A percentile compares a stretch with the other conserved stretches of the same genome.
Conservation (phyloP, 139 green algal species). For the Chlamydomonas schloesseri region DNA sequence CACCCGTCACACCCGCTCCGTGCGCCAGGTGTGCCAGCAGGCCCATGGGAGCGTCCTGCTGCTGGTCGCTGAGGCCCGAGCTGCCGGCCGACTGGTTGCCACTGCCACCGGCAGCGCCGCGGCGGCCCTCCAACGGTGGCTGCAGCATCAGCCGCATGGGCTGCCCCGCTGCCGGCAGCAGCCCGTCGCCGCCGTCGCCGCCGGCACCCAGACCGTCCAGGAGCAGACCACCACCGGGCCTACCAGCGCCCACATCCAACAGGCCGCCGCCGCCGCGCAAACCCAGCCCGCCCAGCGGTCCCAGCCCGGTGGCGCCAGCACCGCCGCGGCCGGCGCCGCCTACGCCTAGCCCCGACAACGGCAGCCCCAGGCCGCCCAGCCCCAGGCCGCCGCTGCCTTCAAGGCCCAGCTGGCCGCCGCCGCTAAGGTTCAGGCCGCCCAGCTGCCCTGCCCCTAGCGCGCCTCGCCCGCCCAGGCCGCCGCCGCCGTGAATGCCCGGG, state of each 20-base stretch:
- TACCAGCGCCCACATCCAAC: no score
- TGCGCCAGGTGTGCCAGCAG: no score
- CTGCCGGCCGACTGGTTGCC: constrained; percentile 16
- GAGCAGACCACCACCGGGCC: no score
- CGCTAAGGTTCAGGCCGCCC: not conserved
- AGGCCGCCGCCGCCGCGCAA: not conserved
- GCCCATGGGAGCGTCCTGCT: no score
- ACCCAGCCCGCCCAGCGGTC: not conserved
- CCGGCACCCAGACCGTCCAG: not conserved
- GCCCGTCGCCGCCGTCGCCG: not conserved
- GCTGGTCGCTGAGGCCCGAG: not conserved
- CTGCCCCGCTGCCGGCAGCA: no score
- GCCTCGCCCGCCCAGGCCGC: no score
- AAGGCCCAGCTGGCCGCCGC: not conserved
- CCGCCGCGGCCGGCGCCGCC: not conserved
- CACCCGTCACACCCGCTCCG: no score
- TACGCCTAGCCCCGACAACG: not conserved
- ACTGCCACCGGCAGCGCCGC: not conserved
- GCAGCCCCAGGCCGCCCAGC: no score
- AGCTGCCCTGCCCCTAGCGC: not conserved
- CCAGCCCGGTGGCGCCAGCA: not conserved
- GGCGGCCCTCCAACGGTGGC: not conserved
- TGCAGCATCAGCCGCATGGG: not conserved
- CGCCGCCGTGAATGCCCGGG: not conserved
- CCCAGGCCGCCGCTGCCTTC: no score